Evolutionary conservation across 83 land plant genomes (phyloP).

Genomic region (Picea mariana): DNA sequence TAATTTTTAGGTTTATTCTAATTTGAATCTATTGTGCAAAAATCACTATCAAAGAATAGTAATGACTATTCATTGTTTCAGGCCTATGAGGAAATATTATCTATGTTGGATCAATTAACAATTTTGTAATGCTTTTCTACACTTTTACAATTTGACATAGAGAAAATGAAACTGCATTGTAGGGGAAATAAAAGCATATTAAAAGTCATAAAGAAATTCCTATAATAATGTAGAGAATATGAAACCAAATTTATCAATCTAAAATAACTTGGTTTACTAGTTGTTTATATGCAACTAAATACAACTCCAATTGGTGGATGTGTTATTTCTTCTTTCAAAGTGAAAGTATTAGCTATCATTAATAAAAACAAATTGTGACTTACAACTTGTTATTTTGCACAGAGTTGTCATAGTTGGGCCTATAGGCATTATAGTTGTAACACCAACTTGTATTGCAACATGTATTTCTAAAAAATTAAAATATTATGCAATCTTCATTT

Average conservation of each 20-base stretch:
- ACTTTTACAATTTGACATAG: background rate
- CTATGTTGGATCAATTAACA: constrained; percentile 76
- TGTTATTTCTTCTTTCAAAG: background rate
- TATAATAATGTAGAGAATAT: background rate
- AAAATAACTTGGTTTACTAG: background rate
- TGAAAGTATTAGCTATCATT: background rate
- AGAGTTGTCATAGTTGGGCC: constrained; percentile 61
- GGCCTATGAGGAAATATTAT: constrained; percentile 61
- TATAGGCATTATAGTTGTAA: constrained; percentile 78
- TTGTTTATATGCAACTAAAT: background rate
- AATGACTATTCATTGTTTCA: constrained; percentile 15
- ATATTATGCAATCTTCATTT: constrained; percentile 37
- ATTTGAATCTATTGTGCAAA: too few species aligned
- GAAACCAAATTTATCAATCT: background rate
- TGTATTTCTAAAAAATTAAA: constrained; percentile 66
- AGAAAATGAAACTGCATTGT: background rate
- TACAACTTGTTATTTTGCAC: constrained; percentile 30
- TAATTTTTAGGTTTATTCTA: background rate
- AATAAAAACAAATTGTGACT: background rate
- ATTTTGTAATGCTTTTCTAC: constrained; percentile 51
- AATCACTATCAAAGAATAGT: background rate
- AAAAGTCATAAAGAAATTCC: background rate
- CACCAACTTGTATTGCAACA: constrained; percentile 83
- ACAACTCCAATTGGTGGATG: background rate
- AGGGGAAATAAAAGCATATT: background rate